Base-by-base conservation (phyloP, 768 basidiomycete genomes). In the Amanita exitialis region DNA sequence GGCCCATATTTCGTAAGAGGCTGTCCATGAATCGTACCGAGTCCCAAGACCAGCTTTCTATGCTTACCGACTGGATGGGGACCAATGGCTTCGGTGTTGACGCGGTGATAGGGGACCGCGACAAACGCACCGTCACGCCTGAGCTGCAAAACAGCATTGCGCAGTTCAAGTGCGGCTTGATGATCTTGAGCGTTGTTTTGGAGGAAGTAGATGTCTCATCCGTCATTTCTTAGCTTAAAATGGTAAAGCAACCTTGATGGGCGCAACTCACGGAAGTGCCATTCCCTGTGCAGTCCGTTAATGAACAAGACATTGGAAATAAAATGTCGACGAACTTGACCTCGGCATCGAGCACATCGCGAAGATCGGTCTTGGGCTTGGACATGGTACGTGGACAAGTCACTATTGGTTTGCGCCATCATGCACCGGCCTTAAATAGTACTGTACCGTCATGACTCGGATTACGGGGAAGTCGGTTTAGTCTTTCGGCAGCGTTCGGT, bases 1-100 rank as follows among this genome's bases (percentile, higher is more conserved):
- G 21, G 74, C 80, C 87, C 87, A 90, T 16, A 89, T 80, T 58
- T 89, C 87, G 58, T 87, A 89, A 0, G 86, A 88, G 3, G 87
- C 87, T 86, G 48, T 25, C 30, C 18, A 38, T 8, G 51, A 21
- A 4, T 39, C 9, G 12, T 42, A 30, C n/a, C 25, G 16, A 4
- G 32, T 12, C 20, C 12, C 23, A 35, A 16, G 9, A 36, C 34
- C 21, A 21, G 16, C 16, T 6, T 30, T 15, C 2, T 9, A 12
- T 16, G 62, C 81, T 58, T 54, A 82, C 86, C 87, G 46, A 80
- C 77, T 3, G 86, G 86, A 66, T 90, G 87, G 13, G 86, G 86
- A 0, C 87, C 86, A 3, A 81, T 76, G 2, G 86, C 86, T 2
- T 64, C 75, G 2, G 69, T 73, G 61, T 89, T 86, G 32, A 90